phyloP scores from a whole-genome alignment of 2,329 filamentous ascomycete species.

The Aspergillus piperis region DNA sequence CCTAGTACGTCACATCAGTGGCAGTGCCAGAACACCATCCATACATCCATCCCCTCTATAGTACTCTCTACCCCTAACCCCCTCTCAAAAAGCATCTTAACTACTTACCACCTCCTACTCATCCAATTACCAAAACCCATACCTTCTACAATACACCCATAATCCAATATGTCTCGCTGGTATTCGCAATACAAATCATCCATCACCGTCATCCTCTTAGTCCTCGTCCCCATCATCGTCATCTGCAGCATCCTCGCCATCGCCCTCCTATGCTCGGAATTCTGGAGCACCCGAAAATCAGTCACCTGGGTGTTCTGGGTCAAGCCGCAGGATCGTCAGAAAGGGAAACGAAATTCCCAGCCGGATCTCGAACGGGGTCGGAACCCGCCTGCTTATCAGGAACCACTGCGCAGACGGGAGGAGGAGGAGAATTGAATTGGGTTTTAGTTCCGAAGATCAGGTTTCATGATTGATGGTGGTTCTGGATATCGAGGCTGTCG shows the following conservation, averaged over 20 bases:
- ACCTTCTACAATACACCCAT: constrained; percentile 3
- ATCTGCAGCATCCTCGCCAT: constrained; percentile 42
- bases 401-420: background rate
- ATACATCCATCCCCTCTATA: background rate
- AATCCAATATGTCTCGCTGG: background rate
- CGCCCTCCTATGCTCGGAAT: constrained; percentile 42
- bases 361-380: background rate
- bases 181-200: constrained; percentile 31
- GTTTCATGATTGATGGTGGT: background rate
- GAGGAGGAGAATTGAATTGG: background rate
- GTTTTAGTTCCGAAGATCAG: too few relatives aligned
- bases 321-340: constrained; percentile 21
- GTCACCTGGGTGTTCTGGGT: constrained; percentile 25
- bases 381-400: background rate
- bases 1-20: background rate
- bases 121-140: background rate
- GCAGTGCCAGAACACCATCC: background rate
- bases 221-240: constrained; percentile 51
- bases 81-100: background rate
- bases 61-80: background rate
- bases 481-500: background rate
- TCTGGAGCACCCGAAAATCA: constrained; percentile 26
- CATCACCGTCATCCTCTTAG: constrained; percentile 46
- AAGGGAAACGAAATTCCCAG: background rate
- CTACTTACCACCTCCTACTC: too few relatives aligned